Evolutionary conservation across 176 grass and related monocot genomes (phyloP), one percentile per base, ranked within the genome.

Genomic region (Canna indica): DNA sequence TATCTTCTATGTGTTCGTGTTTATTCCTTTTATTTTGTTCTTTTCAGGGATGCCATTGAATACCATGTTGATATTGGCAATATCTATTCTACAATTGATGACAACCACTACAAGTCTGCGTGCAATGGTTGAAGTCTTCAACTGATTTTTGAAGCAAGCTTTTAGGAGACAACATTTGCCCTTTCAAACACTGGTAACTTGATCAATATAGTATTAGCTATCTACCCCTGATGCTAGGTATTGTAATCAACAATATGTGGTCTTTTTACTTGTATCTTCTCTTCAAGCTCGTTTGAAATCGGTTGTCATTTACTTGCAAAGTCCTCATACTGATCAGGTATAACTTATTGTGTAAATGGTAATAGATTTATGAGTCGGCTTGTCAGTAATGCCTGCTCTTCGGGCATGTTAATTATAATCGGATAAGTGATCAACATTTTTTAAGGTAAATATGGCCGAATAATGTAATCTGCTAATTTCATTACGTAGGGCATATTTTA

Each of bases 11-110:
- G 64, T 34, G 18, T 68, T 7, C 70, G 36, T 39, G 22, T 48
- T 71, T 16, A 12, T 78, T 81, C 47, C 52, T 84, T 65, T 61
- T 47, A 41, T 11, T 44, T 5, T 44, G 4, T 44, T 44, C 41
- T 44, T 44, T 8, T 8, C 75, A 97, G 94, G 81, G 45, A 42
- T 25, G 76, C 70, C 54, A 73, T 97, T 62, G 3, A 73, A 31
- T 8, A 77, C 16, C 80, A 87, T 39, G 28, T 80, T 67, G 86
- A 87, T 9, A 17, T 64, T 7, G 94, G 94, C 67, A 52, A 83
- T 64, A 66, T 97, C 25, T 97, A 97, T 80, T 77, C 87, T 1
- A 97, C 94, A 60, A 91, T 92, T 11, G 94, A 97, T 65, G 89
- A 97, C n/a, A 13, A 64, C 59, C 89, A 97, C 75, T 97, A 50